phyloP scores from a whole-genome alignment of 441 rosid species.

The Adansonia grandidieri region DNA sequence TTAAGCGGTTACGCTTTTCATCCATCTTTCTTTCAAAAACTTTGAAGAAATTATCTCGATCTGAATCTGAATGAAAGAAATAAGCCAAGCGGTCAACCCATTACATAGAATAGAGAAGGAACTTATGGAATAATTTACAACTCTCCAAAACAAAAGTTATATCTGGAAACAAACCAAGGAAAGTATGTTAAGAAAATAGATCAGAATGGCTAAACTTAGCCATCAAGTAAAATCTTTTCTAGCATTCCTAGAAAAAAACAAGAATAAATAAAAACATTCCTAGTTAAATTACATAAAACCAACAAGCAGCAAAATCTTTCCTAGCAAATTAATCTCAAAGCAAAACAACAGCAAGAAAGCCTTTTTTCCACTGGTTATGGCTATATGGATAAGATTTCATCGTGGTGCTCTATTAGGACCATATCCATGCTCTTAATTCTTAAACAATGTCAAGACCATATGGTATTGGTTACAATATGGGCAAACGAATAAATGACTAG shows the following conservation, averaged over 20 bases:
- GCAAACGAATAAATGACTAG: neutral
- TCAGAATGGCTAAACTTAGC: constrained; percentile 5
- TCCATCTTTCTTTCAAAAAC: constrained; percentile 84
- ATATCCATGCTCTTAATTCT: neutral
- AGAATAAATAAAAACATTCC: neutral
- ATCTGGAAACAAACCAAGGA: neutral
- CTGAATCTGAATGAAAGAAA: constrained; percentile 62
- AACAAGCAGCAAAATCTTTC: neutral
- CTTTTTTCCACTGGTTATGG: neutral
- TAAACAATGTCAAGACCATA: constrained; percentile 10
- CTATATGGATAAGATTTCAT: neutral
- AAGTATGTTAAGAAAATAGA: neutral
- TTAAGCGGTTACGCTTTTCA: constrained; percentile 75
- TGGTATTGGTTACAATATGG: neutral
- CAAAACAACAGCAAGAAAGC: neutral
- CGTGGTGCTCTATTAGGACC: neutral
- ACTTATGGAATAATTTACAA: constrained; percentile 8
- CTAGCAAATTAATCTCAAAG: neutral
- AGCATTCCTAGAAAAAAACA: neutral
- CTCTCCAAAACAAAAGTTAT: constrained; percentile 1
- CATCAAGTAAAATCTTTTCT: neutral
- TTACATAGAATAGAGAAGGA: constrained; percentile 9
- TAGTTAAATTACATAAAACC: constrained; percentile 1
- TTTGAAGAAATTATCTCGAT: constrained; percentile 63
- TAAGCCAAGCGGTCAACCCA: constrained; percentile 30